phyloP scores from a whole-genome alignment of 345 rosid genomes.

The Brassica carinata region DNA sequence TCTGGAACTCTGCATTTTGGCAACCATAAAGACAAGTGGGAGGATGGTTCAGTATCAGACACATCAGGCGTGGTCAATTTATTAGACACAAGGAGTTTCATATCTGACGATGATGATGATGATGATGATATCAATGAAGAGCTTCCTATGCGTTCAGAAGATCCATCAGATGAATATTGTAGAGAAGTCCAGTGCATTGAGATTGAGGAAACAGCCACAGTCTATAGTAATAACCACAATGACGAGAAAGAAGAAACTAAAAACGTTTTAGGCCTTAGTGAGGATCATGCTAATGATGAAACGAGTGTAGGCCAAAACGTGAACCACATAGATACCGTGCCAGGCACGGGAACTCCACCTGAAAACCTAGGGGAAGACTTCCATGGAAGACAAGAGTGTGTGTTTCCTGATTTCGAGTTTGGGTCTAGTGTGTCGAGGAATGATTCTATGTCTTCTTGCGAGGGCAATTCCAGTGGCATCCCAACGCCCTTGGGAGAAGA shows the following conservation, averaged over 20 bases:
- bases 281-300: slow-evolving; percentile 10
- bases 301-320: slow-evolving; percentile 22
- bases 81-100: slow-evolving; percentile 45
- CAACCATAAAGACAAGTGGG: slow-evolving; percentile 54
- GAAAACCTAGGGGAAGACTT: slow-evolving; percentile 38
- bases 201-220: slow-evolving; percentile 44
- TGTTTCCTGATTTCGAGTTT: slow-evolving; percentile 48
- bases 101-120: slow-evolving; percentile 43
- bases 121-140: slow-evolving; percentile 31
- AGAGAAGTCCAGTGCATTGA: slow-evolving; percentile 88
- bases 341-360: slow-evolving; percentile 59
- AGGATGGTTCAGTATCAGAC: slow-evolving; percentile 63
- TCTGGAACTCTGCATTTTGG: slow-evolving; percentile 37
- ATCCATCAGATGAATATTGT: slow-evolving; percentile 68
- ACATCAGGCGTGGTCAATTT: slow-evolving; percentile 48
- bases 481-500: slow-evolving; percentile 37
- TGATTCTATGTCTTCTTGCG: slow-evolving; percentile 75
- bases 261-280: slow-evolving; percentile 1
- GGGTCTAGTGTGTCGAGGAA: slow-evolving; percentile 58
- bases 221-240: slow-evolving; percentile 40
- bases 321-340: slow-evolving; percentile 46
- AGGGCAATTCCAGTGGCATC: slow-evolving; percentile 54
- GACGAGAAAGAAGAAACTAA: slow-evolving; percentile 32
- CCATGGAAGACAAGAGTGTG: slow-evolving; percentile 65
- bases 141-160: slow-evolving; percentile 45